Percentiles rank a stretch among this genome's conserved stretches.
Conservation (phyloP, 1,139 yeast genomes). For the Arxiozyma telluris region DNA sequence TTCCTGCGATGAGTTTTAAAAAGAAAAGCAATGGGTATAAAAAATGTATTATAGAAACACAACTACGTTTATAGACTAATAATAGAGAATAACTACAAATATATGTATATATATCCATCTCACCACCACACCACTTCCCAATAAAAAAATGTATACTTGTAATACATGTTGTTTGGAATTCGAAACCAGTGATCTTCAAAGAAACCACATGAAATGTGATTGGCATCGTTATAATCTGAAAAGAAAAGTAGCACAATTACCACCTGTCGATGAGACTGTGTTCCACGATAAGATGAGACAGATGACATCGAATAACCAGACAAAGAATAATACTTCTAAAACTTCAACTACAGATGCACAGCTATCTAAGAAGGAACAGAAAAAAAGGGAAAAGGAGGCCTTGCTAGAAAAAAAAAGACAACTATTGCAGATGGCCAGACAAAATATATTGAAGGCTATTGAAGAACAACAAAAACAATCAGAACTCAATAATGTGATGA, state of each 20-base stretch:
- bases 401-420: conserved; percentile 53
- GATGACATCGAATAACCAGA: conserved; percentile 37
- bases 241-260: conserved; percentile 81
- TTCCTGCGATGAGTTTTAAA: not conserved
- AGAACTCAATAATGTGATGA: not conserved
- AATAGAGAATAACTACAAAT: too few species aligned
- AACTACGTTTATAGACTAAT: not conserved
- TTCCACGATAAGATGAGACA: conserved; percentile 68
- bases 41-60: not conserved
- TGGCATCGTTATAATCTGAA: conserved; percentile 91
- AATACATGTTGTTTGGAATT: conserved; percentile 80
- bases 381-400: conserved; percentile 57
- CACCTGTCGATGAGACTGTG: conserved; percentile 65
- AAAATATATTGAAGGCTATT: conserved; percentile 38
- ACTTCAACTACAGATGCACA: conserved; percentile 34
- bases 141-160: conserved; percentile 50
- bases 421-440: conserved; percentile 51
- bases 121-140: too few species aligned
- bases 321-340: conserved; percentile 28
- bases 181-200: conserved; percentile 67
- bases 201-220: conserved; percentile 84
- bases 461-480: conserved; percentile 1
- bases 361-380: conserved; percentile 52
- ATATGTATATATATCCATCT: too few species aligned
- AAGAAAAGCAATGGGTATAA: not conserved